Evolutionary conservation across 2,329 filamentous ascomycete species (phyloP).

Genomic region (Clarireedia paspali): DNA sequence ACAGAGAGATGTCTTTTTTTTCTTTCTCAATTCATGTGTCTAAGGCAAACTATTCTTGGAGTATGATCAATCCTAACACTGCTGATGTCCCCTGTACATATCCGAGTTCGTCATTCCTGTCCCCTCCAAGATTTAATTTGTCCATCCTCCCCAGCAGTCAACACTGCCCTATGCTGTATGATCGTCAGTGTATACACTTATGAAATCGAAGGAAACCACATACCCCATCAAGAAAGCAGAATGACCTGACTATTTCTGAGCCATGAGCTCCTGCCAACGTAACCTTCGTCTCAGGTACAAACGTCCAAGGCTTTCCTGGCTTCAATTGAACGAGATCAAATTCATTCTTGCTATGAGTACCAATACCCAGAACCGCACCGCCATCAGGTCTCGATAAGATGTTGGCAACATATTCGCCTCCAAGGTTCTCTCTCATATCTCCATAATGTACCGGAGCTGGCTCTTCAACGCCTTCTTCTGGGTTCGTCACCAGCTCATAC

Average conservation of each 20-base stretch:
- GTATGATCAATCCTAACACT: too few species aligned
- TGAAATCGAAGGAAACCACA: constrained; percentile 6
- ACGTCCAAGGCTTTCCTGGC: constrained; percentile 43
- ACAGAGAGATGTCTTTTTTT: not conserved
- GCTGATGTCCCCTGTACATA: not conserved
- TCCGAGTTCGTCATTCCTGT: constrained; percentile 9
- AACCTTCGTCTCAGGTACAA: constrained; percentile 49
- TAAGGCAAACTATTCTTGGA: too few species aligned
- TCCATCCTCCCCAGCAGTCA: constrained; percentile 35
- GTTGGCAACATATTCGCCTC: constrained; percentile 68
- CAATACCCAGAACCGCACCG: constrained; percentile 55
- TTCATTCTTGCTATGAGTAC: constrained; percentile 52
- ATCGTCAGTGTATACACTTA: constrained; percentile 1
- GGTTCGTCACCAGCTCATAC: constrained; percentile 59
- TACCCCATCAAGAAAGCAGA: constrained; percentile 55
- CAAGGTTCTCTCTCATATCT: constrained; percentile 57
- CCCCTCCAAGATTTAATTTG: constrained; percentile 33
- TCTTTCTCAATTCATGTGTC: too few species aligned
- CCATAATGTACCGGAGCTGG: constrained; percentile 50
- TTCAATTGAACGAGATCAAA: constrained; percentile 56
- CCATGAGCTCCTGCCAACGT: constrained; percentile 56
- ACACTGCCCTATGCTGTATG: constrained; percentile 27
- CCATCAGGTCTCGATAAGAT: constrained; percentile 53
- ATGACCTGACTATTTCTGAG: constrained; percentile 54
- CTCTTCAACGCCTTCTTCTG: constrained; percentile 48